phyloP scores from a whole-genome alignment of 257 asterid species.

The Plantago elongata region DNA sequence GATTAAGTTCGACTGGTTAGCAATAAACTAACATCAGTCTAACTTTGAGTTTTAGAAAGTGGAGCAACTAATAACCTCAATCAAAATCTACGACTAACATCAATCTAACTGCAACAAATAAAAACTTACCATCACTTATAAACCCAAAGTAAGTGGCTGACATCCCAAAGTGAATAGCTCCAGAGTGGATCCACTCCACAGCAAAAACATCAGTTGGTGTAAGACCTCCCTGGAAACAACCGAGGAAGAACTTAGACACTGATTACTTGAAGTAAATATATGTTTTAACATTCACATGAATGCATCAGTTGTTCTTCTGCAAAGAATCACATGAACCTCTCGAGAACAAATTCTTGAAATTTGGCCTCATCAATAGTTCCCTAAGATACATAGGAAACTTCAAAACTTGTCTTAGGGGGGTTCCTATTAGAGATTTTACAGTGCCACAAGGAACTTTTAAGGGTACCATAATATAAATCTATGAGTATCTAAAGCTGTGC shows the following conservation, averaged over 20 bases:
- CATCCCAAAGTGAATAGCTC: constrained; percentile 89
- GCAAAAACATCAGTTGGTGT: constrained; percentile 97
- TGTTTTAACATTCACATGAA: neutral
- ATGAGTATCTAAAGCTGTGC: too few species aligned
- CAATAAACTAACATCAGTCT: constrained; percentile 4
- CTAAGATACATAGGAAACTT: too few species aligned
- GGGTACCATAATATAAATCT: too few species aligned
- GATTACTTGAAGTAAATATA: constrained; percentile 8
- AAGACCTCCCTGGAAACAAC: constrained; percentile 80
- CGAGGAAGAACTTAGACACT: constrained; percentile 18
- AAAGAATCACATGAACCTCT: too few species aligned
- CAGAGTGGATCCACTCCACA: constrained; percentile 91
- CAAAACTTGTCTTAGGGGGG: too few species aligned
- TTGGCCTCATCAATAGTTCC: too few species aligned
- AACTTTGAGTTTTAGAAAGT: neutral
- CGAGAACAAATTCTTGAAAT: too few species aligned
- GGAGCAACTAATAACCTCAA: neutral
- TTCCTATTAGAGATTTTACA: too few species aligned
- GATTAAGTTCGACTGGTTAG: constrained; percentile 2
- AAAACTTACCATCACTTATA: constrained; percentile 78
- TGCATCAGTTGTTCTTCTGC: constrained; percentile 1
- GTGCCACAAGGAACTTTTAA: too few species aligned
- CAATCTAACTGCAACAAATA: constrained; percentile 8
- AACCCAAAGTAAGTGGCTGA: constrained; percentile 93
- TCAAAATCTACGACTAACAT: neutral